Conservation (phyloP, 2,329 filamentous ascomycete species). For the Bipolaris bicolor region DNA sequence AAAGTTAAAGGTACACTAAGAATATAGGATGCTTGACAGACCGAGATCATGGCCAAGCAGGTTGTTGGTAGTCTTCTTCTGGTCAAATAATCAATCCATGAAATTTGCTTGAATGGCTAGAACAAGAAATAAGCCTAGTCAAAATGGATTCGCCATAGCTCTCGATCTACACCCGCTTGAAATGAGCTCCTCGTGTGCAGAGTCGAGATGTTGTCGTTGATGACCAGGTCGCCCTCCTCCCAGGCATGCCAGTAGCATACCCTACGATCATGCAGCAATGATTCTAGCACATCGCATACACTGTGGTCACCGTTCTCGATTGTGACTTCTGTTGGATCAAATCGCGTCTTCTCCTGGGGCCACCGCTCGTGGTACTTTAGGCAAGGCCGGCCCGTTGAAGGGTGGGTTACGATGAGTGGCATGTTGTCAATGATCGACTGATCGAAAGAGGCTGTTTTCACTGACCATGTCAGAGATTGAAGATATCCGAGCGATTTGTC, state of each 20-base stretch:
- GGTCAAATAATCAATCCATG: too few species aligned
- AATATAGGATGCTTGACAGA: too few species aligned
- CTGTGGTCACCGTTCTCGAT: conserved; percentile 52
- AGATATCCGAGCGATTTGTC: conserved; percentile 48
- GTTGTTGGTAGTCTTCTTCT: too few species aligned
- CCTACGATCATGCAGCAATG: conserved; percentile 57
- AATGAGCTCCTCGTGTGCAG: conserved; percentile 60
- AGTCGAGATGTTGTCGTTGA: conserved; percentile 60
- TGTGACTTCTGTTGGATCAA: conserved; percentile 54
- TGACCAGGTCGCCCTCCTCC: conserved; percentile 61
- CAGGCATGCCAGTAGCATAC: conserved; percentile 60
- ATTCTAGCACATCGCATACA: conserved; percentile 51
- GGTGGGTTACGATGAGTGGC: conserved; percentile 56
- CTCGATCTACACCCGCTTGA: conserved; percentile 52
- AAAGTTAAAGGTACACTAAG: too few species aligned
- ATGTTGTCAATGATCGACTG: conserved; percentile 52
- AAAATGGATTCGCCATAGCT: conserved; percentile 61
- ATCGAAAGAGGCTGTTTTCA: conserved; percentile 58
- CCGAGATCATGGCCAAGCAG: too few species aligned
- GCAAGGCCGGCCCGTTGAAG: conserved; percentile 55
- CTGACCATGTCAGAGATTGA: conserved; percentile 55
- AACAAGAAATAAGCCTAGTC: conserved; percentile 45
- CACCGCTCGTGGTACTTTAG: conserved; percentile 63
- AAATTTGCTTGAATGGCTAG: too few species aligned
- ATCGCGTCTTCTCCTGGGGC: conserved; percentile 59